phyloP scores from a whole-genome alignment of 2,329 filamentous ascomycete genomes.

The Aspergillus vadensis region DNA sequence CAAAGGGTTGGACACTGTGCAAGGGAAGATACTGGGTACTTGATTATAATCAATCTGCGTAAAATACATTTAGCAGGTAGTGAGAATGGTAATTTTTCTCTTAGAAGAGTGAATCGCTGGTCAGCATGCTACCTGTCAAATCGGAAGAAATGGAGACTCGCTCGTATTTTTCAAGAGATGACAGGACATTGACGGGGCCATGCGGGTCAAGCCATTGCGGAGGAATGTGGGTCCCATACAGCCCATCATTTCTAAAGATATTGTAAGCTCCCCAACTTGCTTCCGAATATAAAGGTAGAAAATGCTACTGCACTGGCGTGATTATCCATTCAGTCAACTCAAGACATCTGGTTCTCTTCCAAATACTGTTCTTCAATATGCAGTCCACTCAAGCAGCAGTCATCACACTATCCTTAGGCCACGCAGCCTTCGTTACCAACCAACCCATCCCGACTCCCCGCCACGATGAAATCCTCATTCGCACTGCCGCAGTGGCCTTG shows the following conservation, averaged over 20 bases:
- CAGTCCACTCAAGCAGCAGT: background rate
- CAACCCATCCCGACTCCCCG: background rate
- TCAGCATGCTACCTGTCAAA: background rate
- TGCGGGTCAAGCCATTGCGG: background rate
- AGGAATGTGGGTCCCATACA: background rate
- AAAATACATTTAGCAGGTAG: no score
- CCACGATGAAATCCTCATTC: background rate
- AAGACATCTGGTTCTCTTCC: background rate
- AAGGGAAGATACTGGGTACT: background rate
- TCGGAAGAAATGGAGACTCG: background rate
- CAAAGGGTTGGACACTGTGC: background rate
- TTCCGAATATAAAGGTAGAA: background rate
- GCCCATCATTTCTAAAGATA: background rate
- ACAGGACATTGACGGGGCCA: background rate
- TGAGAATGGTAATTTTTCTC: no score
- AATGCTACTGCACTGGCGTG: background rate
- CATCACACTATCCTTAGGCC: background rate
- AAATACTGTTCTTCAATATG: background rate
- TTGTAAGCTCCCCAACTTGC: background rate
- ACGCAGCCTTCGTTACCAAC: background rate
- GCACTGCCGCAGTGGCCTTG: constrained; percentile 9
- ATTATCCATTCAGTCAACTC: background rate
- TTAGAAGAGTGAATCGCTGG: no score
- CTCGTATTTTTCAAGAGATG: background rate
- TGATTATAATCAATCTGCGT: background rate